Evolutionary conservation across 768 basidiomycete genomes (phyloP), one percentile per base, ranked within the genome.

Genomic region (Lyophyllum atratum): DNA sequence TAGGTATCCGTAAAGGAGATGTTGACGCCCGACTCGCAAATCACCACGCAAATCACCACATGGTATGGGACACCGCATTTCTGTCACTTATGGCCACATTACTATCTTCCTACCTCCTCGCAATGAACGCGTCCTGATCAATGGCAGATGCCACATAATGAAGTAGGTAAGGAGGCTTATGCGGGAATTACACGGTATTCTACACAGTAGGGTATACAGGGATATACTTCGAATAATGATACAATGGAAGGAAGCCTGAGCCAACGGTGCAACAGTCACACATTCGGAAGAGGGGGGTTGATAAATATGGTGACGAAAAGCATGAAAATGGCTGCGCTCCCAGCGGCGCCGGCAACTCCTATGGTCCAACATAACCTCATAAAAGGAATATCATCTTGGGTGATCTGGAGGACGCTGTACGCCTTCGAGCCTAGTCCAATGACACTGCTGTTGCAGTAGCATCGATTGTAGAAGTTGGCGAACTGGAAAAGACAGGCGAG

Each of bases 401-500:
- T 39, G 39, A 44, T 43, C 37, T 33, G 11, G 25, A 75, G 61
- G 22, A 75, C 61, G 7, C 62, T 54, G 46, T 65, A 75, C 5
- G 51, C 62, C 1, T 50, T 8, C n/a, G 51, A 40, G 1, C 64
- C 64, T 14, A 63, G 60, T 28, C 61, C 52, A 11, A 67, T 55
- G 3, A 66, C 62, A n/a, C 62, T 65, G 28, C 64, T 62, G 47
- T 69, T 67, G 53, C 68, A 69, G 55, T 62, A 71, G 45, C 68
- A 70, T n/a, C 62, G 50, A 31, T 68, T 55, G 52, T 58, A 68
- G 43, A 68, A 60, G n/a, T 59, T 60, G 34, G 52, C 55, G 49
- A 69, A 72, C 42, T 67, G 68, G 26, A 70, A 68, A 10, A 70
- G 15, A 34, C 66, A 70, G 1, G 59, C 53, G n/a, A 68, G 44